Conservation (phyloP, 179 eudicot genomes). For the Amaranthus tricolor region DNA sequence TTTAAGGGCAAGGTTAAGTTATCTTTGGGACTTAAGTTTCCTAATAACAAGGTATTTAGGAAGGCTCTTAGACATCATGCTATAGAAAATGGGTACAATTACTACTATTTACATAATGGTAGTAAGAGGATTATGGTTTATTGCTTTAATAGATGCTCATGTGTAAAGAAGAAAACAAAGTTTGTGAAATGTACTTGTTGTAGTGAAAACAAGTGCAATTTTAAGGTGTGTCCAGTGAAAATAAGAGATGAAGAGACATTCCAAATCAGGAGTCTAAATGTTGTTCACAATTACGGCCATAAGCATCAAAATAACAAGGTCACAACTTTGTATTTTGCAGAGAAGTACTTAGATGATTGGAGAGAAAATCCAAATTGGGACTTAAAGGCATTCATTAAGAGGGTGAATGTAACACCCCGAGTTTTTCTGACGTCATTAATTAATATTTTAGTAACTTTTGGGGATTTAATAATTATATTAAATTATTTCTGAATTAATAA, state of each 20-base stretch:
- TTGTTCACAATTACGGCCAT: background rate
- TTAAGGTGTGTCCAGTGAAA: background rate
- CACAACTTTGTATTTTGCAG: background rate
- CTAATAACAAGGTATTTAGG: background rate
- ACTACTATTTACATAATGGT: background rate
- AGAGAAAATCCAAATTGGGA: background rate
- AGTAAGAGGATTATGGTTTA: background rate
- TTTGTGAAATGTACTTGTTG: background rate
- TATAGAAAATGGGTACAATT: background rate
- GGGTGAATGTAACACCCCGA: too few species aligned
- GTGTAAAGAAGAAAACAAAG: background rate
- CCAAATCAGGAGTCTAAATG: background rate
- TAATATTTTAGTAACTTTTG: too few species aligned
- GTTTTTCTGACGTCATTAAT: too few species aligned
- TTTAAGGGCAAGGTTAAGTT: background rate
- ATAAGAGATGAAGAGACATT: background rate
- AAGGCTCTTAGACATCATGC: background rate
- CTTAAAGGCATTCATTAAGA: background rate
- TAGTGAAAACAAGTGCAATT: background rate
- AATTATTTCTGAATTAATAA: too few species aligned
- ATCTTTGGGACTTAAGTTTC: background rate
- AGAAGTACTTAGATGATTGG: slow-evolving; percentile 1
- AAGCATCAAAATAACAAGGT: background rate
- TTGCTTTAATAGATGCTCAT: background rate
- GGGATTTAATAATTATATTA: too few species aligned